A percentile compares a stretch with the other conserved stretches of the same genome.
phyloP scores from a whole-genome alignment of 805 yeast genomes.

The Lipomyces sp. region DNA sequence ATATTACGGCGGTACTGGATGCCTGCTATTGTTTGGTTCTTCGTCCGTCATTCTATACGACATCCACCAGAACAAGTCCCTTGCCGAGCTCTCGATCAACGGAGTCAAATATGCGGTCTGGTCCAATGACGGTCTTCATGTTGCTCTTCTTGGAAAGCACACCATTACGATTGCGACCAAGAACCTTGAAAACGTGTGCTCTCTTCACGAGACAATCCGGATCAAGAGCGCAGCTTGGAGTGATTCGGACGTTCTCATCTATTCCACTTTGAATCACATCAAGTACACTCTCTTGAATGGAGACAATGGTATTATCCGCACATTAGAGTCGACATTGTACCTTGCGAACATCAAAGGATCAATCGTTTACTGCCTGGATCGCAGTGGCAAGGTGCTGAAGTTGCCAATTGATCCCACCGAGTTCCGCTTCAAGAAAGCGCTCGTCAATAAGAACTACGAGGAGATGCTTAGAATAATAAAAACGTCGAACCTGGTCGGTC shows the following conservation, averaged over 20 bases:
- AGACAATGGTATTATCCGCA: slow-evolving; percentile 90
- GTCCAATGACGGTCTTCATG: slow-evolving; percentile 82
- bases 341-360: slow-evolving; percentile 67
- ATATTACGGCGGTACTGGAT: slow-evolving; percentile 68
- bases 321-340: slow-evolving; percentile 84
- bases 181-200: slow-evolving; percentile 69
- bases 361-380: slow-evolving; percentile 73
- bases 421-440: slow-evolving; percentile 90
- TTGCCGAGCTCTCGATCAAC: slow-evolving; percentile 64
- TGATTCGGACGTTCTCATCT: slow-evolving; percentile 83
- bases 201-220: slow-evolving; percentile 94
- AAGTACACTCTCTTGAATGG: slow-evolving; percentile 92
- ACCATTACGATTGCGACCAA: slow-evolving; percentile 83
- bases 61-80: slow-evolving; percentile 82
- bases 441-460: slow-evolving; percentile 81
- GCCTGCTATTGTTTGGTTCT: slow-evolving; percentile 68
- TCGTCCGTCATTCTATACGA: slow-evolving; percentile 78
- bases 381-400: slow-evolving; percentile 79
- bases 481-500: slow-evolving; percentile 90
- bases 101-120: slow-evolving; percentile 85
- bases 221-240: slow-evolving; percentile 98
- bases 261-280: slow-evolving; percentile 92
- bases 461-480: slow-evolving; percentile 89
- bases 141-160: slow-evolving; percentile 88
- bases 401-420: slow-evolving; percentile 91